These are phyloP conservation scores for Cymbopogon citratus DNA, from an alignment of 176 grass and related monocot species.

Conservation along the genomic window DNA sequence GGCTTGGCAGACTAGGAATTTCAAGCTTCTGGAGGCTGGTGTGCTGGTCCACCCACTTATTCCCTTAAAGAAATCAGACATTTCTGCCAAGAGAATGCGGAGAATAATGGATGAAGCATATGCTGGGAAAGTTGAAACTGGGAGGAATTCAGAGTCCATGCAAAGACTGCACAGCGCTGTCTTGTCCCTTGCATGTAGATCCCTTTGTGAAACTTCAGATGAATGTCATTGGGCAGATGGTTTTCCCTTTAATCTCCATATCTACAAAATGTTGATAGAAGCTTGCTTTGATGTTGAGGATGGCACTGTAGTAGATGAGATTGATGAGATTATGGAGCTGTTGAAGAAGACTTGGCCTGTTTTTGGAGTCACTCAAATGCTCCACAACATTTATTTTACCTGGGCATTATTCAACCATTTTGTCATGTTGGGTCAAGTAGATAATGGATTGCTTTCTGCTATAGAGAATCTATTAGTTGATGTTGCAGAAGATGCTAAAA, in stretches of 20 bases:
- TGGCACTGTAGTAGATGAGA: constrained; percentile 59
- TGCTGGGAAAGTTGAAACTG: constrained; percentile 52
- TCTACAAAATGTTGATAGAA: constrained; percentile 75
- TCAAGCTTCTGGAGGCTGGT: constrained; percentile 80
- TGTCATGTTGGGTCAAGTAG: constrained; percentile 45
- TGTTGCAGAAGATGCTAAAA: constrained; percentile 74
- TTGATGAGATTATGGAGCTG: constrained; percentile 66
- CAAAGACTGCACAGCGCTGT: constrained; percentile 46
- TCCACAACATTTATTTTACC: constrained; percentile 82
- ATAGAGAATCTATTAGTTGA: constrained; percentile 52
- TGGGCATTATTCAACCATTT: constrained; percentile 75
- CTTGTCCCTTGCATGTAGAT: constrained; percentile 48
- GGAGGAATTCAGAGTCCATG: constrained; percentile 74
- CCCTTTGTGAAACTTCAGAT: constrained; percentile 53
- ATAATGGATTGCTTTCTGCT: constrained; percentile 64
- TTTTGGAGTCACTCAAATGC: constrained; percentile 68
- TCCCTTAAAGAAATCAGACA: constrained; percentile 63
- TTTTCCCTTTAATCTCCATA: constrained; percentile 77
- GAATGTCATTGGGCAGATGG: constrained; percentile 89
- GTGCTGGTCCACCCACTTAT: constrained; percentile 64
- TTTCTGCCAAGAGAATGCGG: constrained; percentile 43
- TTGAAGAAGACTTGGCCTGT: constrained; percentile 78
- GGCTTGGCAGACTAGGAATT: constrained; percentile 59
- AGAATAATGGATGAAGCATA: constrained; percentile 53
- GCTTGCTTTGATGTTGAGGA: constrained; percentile 69